Evolutionary conservation across 805 yeast species (phyloP), one percentile per base, ranked within the genome.

Genomic region (Ogataea chonburiensis): DNA sequence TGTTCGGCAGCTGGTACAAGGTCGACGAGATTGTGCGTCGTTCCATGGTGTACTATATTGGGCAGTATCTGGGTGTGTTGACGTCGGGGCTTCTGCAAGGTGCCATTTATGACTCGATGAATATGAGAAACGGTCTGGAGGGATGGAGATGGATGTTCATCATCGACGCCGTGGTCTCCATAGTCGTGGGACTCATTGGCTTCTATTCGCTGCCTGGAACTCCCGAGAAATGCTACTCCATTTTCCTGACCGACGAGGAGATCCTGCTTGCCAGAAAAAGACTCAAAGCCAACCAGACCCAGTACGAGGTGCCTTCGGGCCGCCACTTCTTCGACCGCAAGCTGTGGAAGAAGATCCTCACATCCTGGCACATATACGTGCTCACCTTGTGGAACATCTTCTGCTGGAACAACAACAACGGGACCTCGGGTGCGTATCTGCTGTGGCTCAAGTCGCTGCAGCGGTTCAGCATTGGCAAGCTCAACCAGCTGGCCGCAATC

Each of bases 21-120:
- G 65, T 75, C 36, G 67, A 67, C 38, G 82, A 80, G 58, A 66
- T 76, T 42, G 68, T 73, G 26, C 66, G 83, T 51, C 69, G 86
- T 57, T 75, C 79, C n/a, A 75, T 75, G 30, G 64, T 77, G 46
- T 76, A 72, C 60, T 80, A 80, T 49, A 60, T 73, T 25, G 86
- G 86, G 18, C 83, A 78, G 43, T 73, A 69, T 47, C 60, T 81
- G 24, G 77, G 83, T 20, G 64, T 73, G 23, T 64, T 75, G 31
- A 73, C 80, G 6, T 68, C 79, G 2, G 79, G 79, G 33, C 60
- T 77, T 28, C 57, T 77, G 32, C 78, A 77, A 31, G 56, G 60
- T 8, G 53, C 66, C 17, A 42, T 52, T 34, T 43, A 58, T 34
- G 49, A 65, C 24, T 51, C 59, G 27, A 50, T 50, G 17, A 31